Conservation (phyloP, 2,329 filamentous ascomycete species). For the Exophiala alcalophila region DNA sequence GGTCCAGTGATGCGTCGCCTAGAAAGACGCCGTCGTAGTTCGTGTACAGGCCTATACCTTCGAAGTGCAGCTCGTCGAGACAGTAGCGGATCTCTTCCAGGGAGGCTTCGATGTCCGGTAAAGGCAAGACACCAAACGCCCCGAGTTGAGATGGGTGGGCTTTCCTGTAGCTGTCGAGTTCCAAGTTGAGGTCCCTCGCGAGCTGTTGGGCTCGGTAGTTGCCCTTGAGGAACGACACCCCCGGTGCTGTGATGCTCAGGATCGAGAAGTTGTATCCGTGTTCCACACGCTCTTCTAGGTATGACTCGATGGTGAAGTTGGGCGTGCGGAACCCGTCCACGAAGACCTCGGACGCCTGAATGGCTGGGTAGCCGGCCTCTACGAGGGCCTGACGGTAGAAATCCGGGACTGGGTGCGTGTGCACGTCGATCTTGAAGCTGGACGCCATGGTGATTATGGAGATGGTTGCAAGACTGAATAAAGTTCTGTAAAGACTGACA, state of each 20-base stretch:
- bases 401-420: constrained; percentile 7
- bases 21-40: constrained; percentile 11
- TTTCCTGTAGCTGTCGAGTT: background rate
- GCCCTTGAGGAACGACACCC: constrained; percentile 13
- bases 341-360: background rate
- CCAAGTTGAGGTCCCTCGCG: background rate
- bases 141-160: constrained; percentile 1
- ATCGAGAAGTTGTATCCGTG: constrained; percentile 23
- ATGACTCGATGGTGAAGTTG: constrained; percentile 6
- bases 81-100: constrained; percentile 11
- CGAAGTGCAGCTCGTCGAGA: constrained; percentile 9
- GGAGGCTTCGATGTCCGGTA: constrained; percentile 5
- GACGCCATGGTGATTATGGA: no score
- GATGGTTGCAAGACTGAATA: no score
- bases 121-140: constrained; percentile 3
- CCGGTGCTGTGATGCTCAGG: constrained; percentile 34
- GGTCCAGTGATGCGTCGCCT: constrained; percentile 7
- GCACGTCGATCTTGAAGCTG: constrained; percentile 5
- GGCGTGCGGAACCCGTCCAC: constrained; percentile 10
- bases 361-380: constrained; percentile 4
- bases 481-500: no score
- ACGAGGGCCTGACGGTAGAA: constrained; percentile 6
- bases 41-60: constrained; percentile 13
- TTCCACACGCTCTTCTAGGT: background rate
- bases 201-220: background rate